Evolutionary conservation across 2,329 filamentous ascomycete species (phyloP), one percentile per base, ranked within the genome.

Genomic region (Alternaria solani): DNA sequence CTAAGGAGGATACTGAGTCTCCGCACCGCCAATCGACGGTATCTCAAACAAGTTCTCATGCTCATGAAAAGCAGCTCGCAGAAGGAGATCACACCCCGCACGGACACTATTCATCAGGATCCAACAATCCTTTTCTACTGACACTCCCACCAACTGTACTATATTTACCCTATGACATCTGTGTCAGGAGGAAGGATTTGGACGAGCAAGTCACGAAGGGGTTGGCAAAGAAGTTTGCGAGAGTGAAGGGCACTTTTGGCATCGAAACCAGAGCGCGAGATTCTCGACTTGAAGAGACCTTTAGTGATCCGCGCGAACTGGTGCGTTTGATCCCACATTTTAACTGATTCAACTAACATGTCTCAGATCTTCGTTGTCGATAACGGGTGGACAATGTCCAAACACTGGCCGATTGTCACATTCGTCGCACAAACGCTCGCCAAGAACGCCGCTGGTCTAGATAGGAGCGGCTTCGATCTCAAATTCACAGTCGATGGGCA

Each of bases 351-450:
- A 9, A 25, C 43, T 46, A 30, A 46, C 5, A 1, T 14, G 2
- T 18, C 12, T 4, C n/a, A 46, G 43, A 14, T 46, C 1, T 30
- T 46, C 2, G 11, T 47, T 14, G 5, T 47, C 2, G 43, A 47
- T 3, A 47, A 47, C 5, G 43, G 43, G 1, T 47, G 26, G 7
- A 53, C 59, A 1, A 69, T 69, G 68, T 38, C 12, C 2, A 11
- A 12, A 4, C 57, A 64, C 48, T 71, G 68, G 68, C 49, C 58
- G 0, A 56, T 63, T 2, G 52, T 62, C 4, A 56, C 32, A 6
- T 70, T 69, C 25, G 62, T 70, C 2, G 55, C 57, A 3, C 44
- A 66, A 30, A 70, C 66, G 2, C 48, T 69, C 5, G 61, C 57
- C 1, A 68, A 58, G 49, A 61, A 62, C 28, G 46, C 62, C 30